These are phyloP conservation scores for Leishmania mexicana DNA, from an alignment of 208 protist genomes.

Conservation along the genomic window DNA sequence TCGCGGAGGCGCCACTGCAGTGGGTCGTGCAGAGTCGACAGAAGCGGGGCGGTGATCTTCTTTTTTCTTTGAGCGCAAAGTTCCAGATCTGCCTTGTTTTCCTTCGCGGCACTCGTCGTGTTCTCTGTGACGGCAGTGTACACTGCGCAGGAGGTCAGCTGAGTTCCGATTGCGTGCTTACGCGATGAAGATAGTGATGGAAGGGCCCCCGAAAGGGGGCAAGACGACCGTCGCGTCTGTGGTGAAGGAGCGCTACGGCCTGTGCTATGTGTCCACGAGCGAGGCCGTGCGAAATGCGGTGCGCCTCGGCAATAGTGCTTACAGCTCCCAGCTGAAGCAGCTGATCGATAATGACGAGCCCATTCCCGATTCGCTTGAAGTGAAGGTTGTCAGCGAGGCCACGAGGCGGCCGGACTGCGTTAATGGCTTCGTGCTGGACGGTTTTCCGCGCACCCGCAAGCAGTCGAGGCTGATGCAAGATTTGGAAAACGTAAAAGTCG, in stretches of 20 bases:
- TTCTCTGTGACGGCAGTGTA: background rate
- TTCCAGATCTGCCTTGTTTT: background rate
- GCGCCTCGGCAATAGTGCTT: constrained; percentile 52
- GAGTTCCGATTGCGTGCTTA: background rate
- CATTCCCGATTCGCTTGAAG: constrained; percentile 68
- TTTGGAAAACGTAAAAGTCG: constrained; percentile 50
- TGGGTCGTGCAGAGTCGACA: background rate
- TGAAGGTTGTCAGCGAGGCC: constrained; percentile 70
- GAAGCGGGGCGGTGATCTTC: background rate
- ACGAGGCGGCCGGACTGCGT: constrained; percentile 80
- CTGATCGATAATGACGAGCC: constrained; percentile 65
- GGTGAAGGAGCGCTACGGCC: constrained; percentile 82
- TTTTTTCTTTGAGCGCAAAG: background rate
- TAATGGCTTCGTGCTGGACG: constrained; percentile 92
- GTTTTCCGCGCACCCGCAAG: constrained; percentile 74
- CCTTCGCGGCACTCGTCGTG: background rate
- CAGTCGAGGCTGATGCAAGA: constrained; percentile 71
- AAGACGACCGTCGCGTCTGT: constrained; percentile 82
- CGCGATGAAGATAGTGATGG: constrained; percentile 75
- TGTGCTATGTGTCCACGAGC: constrained; percentile 79
- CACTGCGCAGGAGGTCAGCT: background rate
- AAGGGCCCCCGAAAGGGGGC: constrained; percentile 74
- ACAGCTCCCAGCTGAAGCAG: constrained; percentile 58
- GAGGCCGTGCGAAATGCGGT: constrained; percentile 78
- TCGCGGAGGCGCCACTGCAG: background rate